Evolutionary conservation across 768 basidiomycete genomes (phyloP), one percentile per base, ranked within the genome.

Genomic region (Hemileccinum impolitum): DNA sequence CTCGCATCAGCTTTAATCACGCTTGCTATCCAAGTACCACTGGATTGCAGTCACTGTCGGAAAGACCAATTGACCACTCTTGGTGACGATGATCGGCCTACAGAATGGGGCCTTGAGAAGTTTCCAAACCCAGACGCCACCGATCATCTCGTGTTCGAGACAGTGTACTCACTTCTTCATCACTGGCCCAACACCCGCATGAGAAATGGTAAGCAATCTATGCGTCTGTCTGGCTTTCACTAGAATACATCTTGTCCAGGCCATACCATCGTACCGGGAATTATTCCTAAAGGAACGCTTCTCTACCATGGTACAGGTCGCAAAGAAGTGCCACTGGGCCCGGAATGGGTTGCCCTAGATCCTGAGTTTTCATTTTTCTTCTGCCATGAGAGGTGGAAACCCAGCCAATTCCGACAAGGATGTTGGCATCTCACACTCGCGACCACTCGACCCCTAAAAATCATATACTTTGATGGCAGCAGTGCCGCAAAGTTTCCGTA

Each of bases 161-260:
- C 65, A 3, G 58, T 70, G 17, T 54, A 56, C 37, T 62, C 67
- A 7, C 51, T 71, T 6, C 60, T 74, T 11, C 73, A 74, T 32
- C 62, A 66, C 21, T 73, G 70, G 70, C 62, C 71, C 3, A 73
- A 72, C 47, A 70, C 67, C 1, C 60, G 66, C 12, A 66, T 63
- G 40, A 64, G 65, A 13, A 70, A 70, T 52, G 69, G 70, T 62
- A 31, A 6, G 50, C 18, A 25, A 26, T 4, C 10, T 1, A 11
- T 10, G 1, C 5, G 6, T 14, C 15, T 21, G 14, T 19, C 23
- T 37, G 3, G n/a, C 14, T 17, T 9, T 40, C 35, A 4, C 14
- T 25, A 12, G 9, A n/a, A 38, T 23, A 9, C 17, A 1, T 31
- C 14, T 18, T 18, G 19, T 21, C 18, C 11, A 47, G 45, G 50